These are phyloP conservation scores for Alternaria postmessia DNA, from an alignment of 2,329 filamentous ascomycete species.

Conservation along the genomic window DNA sequence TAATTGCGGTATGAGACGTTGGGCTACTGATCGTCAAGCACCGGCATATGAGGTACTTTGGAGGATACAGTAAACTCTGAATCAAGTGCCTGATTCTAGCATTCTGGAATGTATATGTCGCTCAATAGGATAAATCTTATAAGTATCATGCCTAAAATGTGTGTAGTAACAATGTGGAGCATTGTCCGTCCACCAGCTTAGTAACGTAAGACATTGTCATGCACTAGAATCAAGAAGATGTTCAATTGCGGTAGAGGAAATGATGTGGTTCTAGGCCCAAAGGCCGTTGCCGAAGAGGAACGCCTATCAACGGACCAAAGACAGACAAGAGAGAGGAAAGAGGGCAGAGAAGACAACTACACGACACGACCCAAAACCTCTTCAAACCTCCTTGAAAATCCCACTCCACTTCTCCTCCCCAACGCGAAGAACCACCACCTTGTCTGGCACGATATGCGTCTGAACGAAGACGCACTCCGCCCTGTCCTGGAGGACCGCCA, in stretches of 20 bases:
- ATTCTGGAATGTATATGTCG: not conserved
- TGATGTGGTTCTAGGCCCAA: not conserved
- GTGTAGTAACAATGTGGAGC: not conserved
- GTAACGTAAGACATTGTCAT: not conserved
- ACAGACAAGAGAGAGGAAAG: not conserved
- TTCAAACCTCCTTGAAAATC: constrained; percentile 1
- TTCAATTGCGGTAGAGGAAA: not conserved
- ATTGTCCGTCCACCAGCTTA: not conserved
- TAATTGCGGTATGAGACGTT: not conserved
- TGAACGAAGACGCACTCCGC: not conserved
- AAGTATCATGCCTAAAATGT: not conserved
- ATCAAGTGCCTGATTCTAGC: not conserved
- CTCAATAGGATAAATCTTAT: not conserved
- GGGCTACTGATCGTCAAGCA: not conserved
- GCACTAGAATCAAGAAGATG: not conserved
- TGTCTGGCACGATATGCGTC: not conserved
- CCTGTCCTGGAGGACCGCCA: not conserved
- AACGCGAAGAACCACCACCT: not conserved
- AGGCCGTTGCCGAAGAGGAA: not conserved
- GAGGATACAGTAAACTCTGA: not conserved
- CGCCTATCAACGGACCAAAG: not conserved
- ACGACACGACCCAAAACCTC: not conserved
- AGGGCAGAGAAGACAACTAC: not conserved
- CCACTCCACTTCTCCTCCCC: not conserved
- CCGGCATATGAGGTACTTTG: not conserved